These are phyloP conservation scores for Astrothelium macrocarpum DNA, from an alignment of 495 filamentous ascomycete genomes.

Conservation along the genomic window DNA sequence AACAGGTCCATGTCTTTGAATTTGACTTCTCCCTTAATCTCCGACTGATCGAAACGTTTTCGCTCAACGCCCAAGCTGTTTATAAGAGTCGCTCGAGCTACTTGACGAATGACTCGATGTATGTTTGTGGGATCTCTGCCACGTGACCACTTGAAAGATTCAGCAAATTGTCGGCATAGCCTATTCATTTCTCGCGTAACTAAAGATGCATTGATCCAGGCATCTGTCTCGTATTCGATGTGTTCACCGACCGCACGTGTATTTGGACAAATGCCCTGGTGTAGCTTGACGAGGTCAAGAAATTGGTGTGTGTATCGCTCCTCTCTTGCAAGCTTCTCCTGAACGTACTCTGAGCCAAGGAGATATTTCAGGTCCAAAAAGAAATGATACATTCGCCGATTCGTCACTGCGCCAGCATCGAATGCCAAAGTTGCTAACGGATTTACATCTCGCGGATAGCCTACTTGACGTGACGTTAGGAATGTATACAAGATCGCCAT, in stretches of 20 bases:
- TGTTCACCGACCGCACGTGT: conserved; percentile 85
- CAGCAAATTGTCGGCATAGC: conserved; percentile 77
- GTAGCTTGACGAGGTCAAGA: conserved; percentile 86
- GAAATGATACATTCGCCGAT: conserved; percentile 92
- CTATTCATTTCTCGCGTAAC: conserved; percentile 91
- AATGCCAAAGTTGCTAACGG: conserved; percentile 78
- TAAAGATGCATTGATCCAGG: conserved; percentile 92
- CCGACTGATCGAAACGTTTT: conserved; percentile 73
- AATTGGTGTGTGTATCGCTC: conserved; percentile 86
- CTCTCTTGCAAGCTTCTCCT: conserved; percentile 69
- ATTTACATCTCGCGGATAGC: conserved; percentile 78
- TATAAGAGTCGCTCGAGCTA: conserved; percentile 67
- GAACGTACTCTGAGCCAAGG: conserved; percentile 75
- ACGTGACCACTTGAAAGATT: conserved; percentile 62
- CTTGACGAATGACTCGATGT: conserved; percentile 62
- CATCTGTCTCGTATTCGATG: conserved; percentile 95
- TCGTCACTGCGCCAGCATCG: conserved; percentile 85
- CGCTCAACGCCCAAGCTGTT: conserved; percentile 85
- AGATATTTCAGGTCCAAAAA: conserved; percentile 88
- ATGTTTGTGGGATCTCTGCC: conserved; percentile 45
- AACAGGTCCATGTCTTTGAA: conserved; percentile 72
- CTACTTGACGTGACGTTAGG: conserved; percentile 87
- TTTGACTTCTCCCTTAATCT: conserved; percentile 71
- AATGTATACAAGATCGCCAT: conserved; percentile 97
- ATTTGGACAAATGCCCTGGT: conserved; percentile 95